Evolutionary conservation across 208 protist genomes (phyloP), one percentile per base, ranked within the genome.

Genomic region (Zelonia costaricensis): DNA sequence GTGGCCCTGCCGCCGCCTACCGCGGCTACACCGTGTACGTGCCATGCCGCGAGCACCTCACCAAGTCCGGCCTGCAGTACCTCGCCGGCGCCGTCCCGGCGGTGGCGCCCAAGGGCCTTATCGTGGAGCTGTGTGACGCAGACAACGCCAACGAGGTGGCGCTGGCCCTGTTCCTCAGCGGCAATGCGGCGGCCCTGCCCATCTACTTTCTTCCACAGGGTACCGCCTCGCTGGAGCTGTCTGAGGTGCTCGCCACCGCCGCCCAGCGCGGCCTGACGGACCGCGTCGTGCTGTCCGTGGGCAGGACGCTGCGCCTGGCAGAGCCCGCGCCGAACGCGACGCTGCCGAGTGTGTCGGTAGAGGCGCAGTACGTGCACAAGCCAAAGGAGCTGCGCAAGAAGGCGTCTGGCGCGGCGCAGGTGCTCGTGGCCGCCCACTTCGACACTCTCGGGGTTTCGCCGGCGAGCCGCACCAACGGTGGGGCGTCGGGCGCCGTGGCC

Each of bases 391-490:
- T 54, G 9, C 47, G 54, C 6, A 59, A 25, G 28, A 62, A 53
- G 42, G 44, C 36, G 6, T 48, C 44, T 25, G 18, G 59, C 1
- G 23, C 62, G 23, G 74, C 80, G 22, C 80, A 77, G 16, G 65
- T 95, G 2, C 65, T 93, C 40, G 36, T 95, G 0, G 79, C 84
- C 10, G 82, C 89, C 4, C 63, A 82, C 62, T 84, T 83, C 48
- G 89, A 95, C 63, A 81, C 82, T 0, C 63, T 95, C 12, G 86
- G 89, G 12, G 75, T 87, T 8, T 76, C 84, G 4, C 89, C 89
- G 27, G 47, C 83, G 12, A 59, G 68, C 3, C 71, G 28, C 10
- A 85, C 79, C 13, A 80, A 61, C 25, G 77, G 73, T 36, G 84
- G 84, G 6, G 61, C 72, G 2, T 83, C 82, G 3, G 86, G 78